Base-by-base conservation (phyloP, 1,284 basidiomycete genomes). In the Melampsora occidentalis region DNA sequence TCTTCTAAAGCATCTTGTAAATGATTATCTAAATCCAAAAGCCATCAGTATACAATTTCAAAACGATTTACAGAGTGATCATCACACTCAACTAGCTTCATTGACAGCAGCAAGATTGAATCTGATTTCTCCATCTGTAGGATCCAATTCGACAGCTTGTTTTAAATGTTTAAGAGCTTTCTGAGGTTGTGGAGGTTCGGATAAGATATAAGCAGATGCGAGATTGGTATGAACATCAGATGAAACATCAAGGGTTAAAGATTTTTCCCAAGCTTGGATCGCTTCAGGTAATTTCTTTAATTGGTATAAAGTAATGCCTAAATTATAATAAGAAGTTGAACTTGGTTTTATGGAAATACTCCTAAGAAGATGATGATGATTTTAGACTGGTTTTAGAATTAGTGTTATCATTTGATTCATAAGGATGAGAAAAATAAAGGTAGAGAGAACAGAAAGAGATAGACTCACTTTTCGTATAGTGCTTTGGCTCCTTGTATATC, bases 161-260 rank as follows among this genome's bases (percentile, higher is more conserved):
- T 62, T 68, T 42, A 76, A 65, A 68, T 76, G 72, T 14, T 76
- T n/a, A 9, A 76, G 59, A 22, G 72, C 72, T 42, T 76, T 69
- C n/a, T 67, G 67, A 28, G 72, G 72, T 49, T 76, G 65, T 14
- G 72, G 72, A 20, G 65, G 72, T 25, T 76, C 65, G 12, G 72
- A 68, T 31, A 76, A 65, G 51, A 76, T 76, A 49, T 76, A 76
- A 20, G 72, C 72, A 22, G 72, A 76, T 49, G 72, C 72, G 1
- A 76, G 46, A 62, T 76, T 76, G 66, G 72, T 76, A 62, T 76
- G 72, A 7, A 76, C 65, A 53, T 76, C 72, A 18, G 72, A 64
- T 20, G 72, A 68, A 9, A 66, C 25, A 35, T 28, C 18, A 35
- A 67, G 63, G 3, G 31, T 51, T 49, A 76, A 46, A n/a, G 72